Base-by-base conservation (phyloP, 768 basidiomycete species). In the Royoungia palumana region DNA sequence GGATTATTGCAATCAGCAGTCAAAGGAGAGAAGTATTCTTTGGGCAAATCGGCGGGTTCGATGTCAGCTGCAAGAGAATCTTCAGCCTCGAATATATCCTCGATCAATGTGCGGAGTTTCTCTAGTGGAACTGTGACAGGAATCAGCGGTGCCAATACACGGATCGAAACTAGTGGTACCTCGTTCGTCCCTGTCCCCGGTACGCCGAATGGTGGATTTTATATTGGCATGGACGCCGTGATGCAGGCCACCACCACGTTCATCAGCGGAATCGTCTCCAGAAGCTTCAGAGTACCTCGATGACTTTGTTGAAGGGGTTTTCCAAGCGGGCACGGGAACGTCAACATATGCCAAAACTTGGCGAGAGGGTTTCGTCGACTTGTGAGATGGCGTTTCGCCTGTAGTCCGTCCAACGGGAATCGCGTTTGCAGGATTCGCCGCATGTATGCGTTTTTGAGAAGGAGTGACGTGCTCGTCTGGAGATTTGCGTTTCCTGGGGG, bases 11-110 rank as follows among this genome's bases (percentile, higher is more conserved):
- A 67, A 49, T 89, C 84, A 20, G 66, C 57, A 0, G 82, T 87
- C 25, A 79, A 69, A 7, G 70, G 70, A 20, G 82, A 93, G 66
- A 83, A 93, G 61, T 74, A 86, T 8, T 83, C 78, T 24, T 72
- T 61, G 4, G 82, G 73, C 12, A 91, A 70, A 43, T 82, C 75
- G 13, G 62, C 51, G n/a, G 70, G 51, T 34, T 77, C 74, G 2
- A 72, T 65, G 41, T 87, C 84, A 0, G 80, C 70, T 3, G 84
- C 76, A 14, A 91, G 70, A 0, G 75, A 64, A 61, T 94, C 93
- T 57, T 89, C 84, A 0, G 87, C 83, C 53, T 88, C 85, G 47
- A 95, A 88, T 14, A 96, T 77, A 46, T 95, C 92, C 54, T 93
- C 89, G 1, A 95, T 71, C 16, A 91, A 69, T 3, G 82, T 80